A percentile compares a stretch with the other conserved stretches of the same genome.
phyloP scores from a whole-genome alignment of 1,139 yeast genomes.

The Hanseniaspora sp. region DNA sequence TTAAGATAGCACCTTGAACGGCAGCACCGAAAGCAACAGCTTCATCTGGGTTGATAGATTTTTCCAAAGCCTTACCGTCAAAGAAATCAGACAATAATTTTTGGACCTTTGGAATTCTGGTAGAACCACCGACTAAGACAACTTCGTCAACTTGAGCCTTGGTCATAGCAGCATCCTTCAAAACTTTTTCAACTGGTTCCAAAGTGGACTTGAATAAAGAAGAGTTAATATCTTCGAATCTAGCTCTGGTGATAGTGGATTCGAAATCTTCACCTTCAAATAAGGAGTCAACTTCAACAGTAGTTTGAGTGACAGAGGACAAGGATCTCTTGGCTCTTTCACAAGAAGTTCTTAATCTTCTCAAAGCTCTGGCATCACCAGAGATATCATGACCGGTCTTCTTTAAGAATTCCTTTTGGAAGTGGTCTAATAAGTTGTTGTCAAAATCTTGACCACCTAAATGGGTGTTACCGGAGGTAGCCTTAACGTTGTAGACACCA shows the following conservation, averaged over 20 bases:
- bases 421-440: slow-evolving; percentile 88
- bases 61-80: slow-evolving; percentile 93
- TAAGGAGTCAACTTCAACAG: slow-evolving; percentile 93
- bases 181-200: slow-evolving; percentile 96
- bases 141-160: slow-evolving; percentile 88
- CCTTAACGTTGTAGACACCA: slow-evolving; percentile 98
- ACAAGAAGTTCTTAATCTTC: slow-evolving; percentile 98
- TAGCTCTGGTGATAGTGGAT: slow-evolving; percentile 95
- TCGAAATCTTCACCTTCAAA: slow-evolving; percentile 95
- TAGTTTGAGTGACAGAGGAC: slow-evolving; percentile 92
- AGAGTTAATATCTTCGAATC: slow-evolving; percentile 95
- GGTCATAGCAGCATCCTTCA: slow-evolving; percentile 86
- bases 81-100: slow-evolving; percentile 94
- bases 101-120: slow-evolving; percentile 99
- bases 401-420: slow-evolving; percentile 91
- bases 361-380: slow-evolving; percentile 85
- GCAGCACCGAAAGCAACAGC: slow-evolving; percentile 98
- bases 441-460: slow-evolving; percentile 99
- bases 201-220: slow-evolving; percentile 92
- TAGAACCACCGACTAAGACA: slow-evolving; percentile 98
- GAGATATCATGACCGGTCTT: slow-evolving; percentile 92
- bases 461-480: slow-evolving; percentile 99
- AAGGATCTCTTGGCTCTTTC: slow-evolving; percentile 99
- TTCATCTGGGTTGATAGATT: slow-evolving; percentile 97
- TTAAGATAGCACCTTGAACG: slow-evolving; percentile 96